Base-by-base conservation (phyloP, 2,329 filamentous ascomycete genomes). In the Colletotrichum scovillei region DNA sequence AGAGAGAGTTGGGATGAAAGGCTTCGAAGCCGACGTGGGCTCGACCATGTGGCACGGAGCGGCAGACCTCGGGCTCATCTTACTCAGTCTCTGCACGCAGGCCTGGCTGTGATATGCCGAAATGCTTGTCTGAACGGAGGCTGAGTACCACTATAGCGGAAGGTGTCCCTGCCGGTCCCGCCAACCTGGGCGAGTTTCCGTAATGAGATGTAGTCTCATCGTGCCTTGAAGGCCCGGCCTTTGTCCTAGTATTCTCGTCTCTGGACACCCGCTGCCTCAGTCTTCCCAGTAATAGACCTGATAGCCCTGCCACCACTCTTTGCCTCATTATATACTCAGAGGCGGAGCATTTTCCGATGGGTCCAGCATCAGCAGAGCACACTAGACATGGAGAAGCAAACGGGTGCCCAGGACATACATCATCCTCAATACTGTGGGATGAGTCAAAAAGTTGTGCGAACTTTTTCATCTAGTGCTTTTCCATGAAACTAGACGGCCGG, bases 341-440 rank as follows among this genome's bases (percentile, higher is more conserved):
- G 83, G 42, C 82, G 81, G 79, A 93, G 91, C 85, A 88, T 91
- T 0, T 87, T 58, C 0, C 9, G 30, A 89, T 80, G 0, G 88
- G 88, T 0, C 81, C 78, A 1, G 85, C 22, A 0, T 91, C 92
- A 0, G 87, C 89, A 1, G 84, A 76, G 0, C 87, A 75, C 80
- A 93, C 90, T 14, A 93, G 38, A 76, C 0, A 90, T 78, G 0
- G 92, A 92, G 63, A 93, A 93, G 75, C 92, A 94, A 92, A 92
- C 94, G 0, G 93, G 81, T 0, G 91, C 87, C 62, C 89, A 6
- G 16, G 16, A 42, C 92, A 77, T 93, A 93, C 62, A 91, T 86
- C 74, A 94, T 80, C 0, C 91, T 92, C 0, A 90, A 91, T 26
- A 87, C 86, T 0, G 84, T 92, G 6, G 88, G 87, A 8, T 91